Conservation (phyloP, 352 stramenopile species). For the Elongisporangium anandrum region DNA sequence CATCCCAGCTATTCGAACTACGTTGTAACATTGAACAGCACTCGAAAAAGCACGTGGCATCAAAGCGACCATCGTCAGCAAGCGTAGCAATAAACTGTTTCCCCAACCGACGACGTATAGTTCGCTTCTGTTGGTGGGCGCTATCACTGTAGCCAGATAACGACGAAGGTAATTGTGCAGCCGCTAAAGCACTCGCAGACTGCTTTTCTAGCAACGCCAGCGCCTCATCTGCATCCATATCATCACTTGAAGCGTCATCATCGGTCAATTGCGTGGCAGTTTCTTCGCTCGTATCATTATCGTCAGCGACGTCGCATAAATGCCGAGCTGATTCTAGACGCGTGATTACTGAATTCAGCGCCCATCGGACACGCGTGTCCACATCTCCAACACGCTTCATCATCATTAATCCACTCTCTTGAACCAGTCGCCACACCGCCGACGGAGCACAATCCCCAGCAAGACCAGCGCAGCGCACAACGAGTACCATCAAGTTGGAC, state of each 20-base stretch:
- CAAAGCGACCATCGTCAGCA: conserved; percentile 67
- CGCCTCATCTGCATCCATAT: conserved; percentile 57
- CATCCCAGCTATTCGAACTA: conserved; percentile 5
- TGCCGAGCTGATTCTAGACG: conserved; percentile 55
- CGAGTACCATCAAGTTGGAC: conserved; percentile 54
- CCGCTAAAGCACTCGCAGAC: conserved; percentile 16
- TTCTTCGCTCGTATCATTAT: conserved; percentile 12
- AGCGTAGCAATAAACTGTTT: conserved; percentile 64
- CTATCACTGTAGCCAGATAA: conserved; percentile 6
- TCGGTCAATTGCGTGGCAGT: conserved; percentile 6
- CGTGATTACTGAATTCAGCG: conserved; percentile 41
- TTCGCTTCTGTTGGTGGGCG: conserved; percentile 3
- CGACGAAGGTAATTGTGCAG: neutral
- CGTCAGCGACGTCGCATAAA: conserved; percentile 29
- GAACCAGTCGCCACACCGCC: conserved; percentile 60
- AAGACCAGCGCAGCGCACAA: conserved; percentile 46
- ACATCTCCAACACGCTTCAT: conserved; percentile 54
- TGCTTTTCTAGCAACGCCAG: conserved; percentile 60
- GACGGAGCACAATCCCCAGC: conserved; percentile 34
- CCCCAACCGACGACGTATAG: conserved; percentile 19
- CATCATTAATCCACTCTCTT: conserved; percentile 41
- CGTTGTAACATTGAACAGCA: conserved; percentile 31
- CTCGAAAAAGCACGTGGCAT: conserved; percentile 38
- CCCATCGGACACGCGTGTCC: conserved; percentile 58
- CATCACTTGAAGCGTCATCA: conserved; percentile 8